Conservation (phyloP, 805 yeast species). For the Candida lessepsii region DNA sequence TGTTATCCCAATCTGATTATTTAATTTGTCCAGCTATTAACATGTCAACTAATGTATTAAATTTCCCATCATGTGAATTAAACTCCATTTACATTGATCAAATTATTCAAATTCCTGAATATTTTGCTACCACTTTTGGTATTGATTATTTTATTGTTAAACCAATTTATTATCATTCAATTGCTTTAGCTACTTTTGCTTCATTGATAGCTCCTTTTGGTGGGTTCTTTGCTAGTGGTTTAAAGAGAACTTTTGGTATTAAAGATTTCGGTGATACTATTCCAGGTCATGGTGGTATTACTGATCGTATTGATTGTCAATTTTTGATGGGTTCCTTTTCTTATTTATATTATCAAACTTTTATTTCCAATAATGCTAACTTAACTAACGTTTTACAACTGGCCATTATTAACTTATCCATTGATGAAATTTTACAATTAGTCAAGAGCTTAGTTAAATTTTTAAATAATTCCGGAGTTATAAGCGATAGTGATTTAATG, state of each 20-base stretch:
- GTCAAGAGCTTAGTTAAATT: conserved; percentile 58
- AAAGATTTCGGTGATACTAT: conserved; percentile 98
- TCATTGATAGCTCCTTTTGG: conserved; percentile 98
- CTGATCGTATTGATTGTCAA: conserved; percentile 97
- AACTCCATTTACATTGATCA: conserved; percentile 89
- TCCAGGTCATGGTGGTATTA: conserved; percentile 98
- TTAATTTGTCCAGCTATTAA: conserved; percentile 85
- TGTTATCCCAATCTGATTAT: conserved; percentile 65
- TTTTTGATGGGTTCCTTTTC: conserved; percentile 96
- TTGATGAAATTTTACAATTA: conserved; percentile 63
- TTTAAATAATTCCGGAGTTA: conserved; percentile 35
- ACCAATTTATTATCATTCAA: conserved; percentile 89
- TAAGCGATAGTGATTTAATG: conserved; percentile 28
- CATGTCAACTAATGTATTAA: conserved; percentile 59
- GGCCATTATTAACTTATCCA: conserved; percentile 66
- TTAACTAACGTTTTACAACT: conserved; percentile 75
- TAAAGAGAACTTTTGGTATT: conserved; percentile 92
- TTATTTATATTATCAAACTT: conserved; percentile 89
- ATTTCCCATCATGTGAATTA: conserved; percentile 69
- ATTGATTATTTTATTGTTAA: conserved; percentile 56
- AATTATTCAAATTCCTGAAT: conserved; percentile 69
- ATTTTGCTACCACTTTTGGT: conserved; percentile 47
- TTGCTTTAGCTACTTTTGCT: conserved; percentile 87
- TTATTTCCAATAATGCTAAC: conserved; percentile 71
- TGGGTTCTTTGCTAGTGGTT: conserved; percentile 97